A percentile compares a stretch with the other conserved stretches of the same genome.
These are phyloP conservation scores for Straminergon stramineum DNA, from an alignment of 225 moss, liverwort and hornwort species.

Conservation along the genomic window DNA sequence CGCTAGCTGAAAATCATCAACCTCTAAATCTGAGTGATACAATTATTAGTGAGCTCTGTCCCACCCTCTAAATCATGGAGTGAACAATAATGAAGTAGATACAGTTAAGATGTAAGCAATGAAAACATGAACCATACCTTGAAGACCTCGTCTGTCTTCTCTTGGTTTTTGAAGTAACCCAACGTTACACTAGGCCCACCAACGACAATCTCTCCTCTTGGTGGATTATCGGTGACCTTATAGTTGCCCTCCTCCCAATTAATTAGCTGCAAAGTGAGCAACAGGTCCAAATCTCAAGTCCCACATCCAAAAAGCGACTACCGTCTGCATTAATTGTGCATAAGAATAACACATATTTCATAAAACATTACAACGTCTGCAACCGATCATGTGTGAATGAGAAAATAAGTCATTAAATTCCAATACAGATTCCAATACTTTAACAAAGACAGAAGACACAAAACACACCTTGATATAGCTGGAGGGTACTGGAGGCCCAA, in stretches of 20 bases:
- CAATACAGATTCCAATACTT: not conserved
- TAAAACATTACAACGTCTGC: not conserved
- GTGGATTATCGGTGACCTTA: conserved; percentile 53
- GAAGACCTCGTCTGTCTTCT: conserved; percentile 75
- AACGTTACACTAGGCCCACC: conserved; percentile 85
- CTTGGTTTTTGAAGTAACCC: conserved; percentile 83
- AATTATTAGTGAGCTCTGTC: not conserved
- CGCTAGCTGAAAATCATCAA: not conserved
- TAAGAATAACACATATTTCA: not conserved
- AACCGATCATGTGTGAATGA: not conserved
- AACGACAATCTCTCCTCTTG: conserved; percentile 85
- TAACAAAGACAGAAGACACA: not conserved
- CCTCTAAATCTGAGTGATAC: not conserved
- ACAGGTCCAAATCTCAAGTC: not conserved
- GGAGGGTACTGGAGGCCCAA: conserved; percentile 77
- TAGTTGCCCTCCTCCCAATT: conserved; percentile 90
- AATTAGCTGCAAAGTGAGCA: conserved; percentile 43
- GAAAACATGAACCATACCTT: conserved; percentile 26
- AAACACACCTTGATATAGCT: conserved; percentile 54
- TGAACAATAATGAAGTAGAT: not conserved
- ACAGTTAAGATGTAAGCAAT: not conserved
- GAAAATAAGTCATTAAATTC: not conserved
- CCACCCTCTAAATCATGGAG: not conserved
- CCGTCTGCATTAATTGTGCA: not conserved
- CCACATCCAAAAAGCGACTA: not conserved